Percentiles rank a stretch among this genome's conserved stretches.
Evolutionary conservation across 495 filamentous ascomycete genomes (phyloP).

Genomic region (Amniculicola lignicola): DNA sequence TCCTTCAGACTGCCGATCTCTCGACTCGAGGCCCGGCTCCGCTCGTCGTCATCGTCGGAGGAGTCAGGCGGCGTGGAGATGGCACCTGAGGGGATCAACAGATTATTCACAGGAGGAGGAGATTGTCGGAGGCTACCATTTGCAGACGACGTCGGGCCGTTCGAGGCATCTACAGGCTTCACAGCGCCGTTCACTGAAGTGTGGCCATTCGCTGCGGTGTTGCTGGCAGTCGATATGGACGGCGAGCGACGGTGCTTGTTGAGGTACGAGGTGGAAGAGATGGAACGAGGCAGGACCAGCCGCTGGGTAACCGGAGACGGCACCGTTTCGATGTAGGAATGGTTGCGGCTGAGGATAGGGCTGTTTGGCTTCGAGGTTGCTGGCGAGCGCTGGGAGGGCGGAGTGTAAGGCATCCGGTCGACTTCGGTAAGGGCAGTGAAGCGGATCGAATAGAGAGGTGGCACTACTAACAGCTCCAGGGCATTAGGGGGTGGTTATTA

Average conservation of each 20-base stretch:
- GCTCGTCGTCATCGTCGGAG: constrained; percentile 78
- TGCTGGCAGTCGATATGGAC: constrained; percentile 44
- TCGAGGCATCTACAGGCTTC: constrained; percentile 1
- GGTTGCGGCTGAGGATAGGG: constrained; percentile 56
- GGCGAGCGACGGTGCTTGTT: constrained; percentile 65
- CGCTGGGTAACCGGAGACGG: constrained; percentile 45
- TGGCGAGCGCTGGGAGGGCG: constrained; percentile 77
- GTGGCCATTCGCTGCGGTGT: constrained; percentile 19
- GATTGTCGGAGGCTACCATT: constrained; percentile 64
- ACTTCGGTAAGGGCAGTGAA: constrained; percentile 29
- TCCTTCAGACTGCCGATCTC: constrained; percentile 64
- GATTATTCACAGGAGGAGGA: constrained; percentile 69
- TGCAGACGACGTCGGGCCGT: constrained; percentile 35
- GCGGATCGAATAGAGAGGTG: constrained; percentile 19
- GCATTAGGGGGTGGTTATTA: constrained; percentile 37
- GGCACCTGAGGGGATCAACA: constrained; percentile 71
- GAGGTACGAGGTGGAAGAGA: constrained; percentile 73
- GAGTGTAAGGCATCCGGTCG: constrained; percentile 85
- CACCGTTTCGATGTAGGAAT: constrained; percentile 51
- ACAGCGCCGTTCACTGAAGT: constrained; percentile 4
- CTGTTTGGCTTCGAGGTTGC: constrained; percentile 64
- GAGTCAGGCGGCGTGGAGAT: constrained; percentile 89
- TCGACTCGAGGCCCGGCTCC: constrained; percentile 54
- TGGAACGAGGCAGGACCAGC: constrained; percentile 64
- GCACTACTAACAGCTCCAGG: constrained; percentile 20